Conservation (phyloP, 2,329 filamentous ascomycete species). For the Exophiala viscosa region DNA sequence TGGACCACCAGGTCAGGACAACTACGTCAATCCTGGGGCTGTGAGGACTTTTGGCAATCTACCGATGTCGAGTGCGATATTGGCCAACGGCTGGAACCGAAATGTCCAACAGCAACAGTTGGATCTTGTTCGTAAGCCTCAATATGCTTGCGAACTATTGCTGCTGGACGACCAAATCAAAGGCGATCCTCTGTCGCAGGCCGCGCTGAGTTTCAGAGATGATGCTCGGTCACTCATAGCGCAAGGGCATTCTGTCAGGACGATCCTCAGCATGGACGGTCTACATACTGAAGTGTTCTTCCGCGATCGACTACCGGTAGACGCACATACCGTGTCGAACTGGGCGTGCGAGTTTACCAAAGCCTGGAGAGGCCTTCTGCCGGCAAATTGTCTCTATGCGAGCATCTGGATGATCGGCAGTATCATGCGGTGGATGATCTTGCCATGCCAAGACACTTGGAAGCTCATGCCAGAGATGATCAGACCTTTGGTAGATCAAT, state of each 20-base stretch:
- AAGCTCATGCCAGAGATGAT: slow-evolving; percentile 3
- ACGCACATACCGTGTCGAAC: slow-evolving; percentile 8
- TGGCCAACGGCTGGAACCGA: not conserved
- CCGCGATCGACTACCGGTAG: slow-evolving; percentile 3
- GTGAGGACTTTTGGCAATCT: not conserved
- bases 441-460: slow-evolving; percentile 8
- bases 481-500: slow-evolving; percentile 7
- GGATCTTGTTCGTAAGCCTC: not conserved
- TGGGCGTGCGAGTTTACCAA: slow-evolving; percentile 10
- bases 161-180: not conserved
- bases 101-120: slow-evolving; percentile 6
- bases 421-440: slow-evolving; percentile 8
- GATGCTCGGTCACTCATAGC: slow-evolving; percentile 7
- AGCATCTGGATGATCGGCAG: not conserved
- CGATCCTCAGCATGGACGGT: slow-evolving; percentile 7
- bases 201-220: slow-evolving; percentile 1
- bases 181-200: slow-evolving; percentile 1
- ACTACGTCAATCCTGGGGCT: not conserved
- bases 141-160: not conserved
- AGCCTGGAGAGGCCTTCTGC: slow-evolving; percentile 1
- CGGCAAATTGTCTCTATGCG: not conserved
- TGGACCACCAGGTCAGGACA: not conserved
- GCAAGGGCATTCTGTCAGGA: not conserved
- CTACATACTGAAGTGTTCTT: slow-evolving; percentile 7
- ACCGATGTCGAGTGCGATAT: not conserved